Base-by-base conservation (phyloP, 2,329 filamentous ascomycete species). In the Amesomyces nigricolor region DNA sequence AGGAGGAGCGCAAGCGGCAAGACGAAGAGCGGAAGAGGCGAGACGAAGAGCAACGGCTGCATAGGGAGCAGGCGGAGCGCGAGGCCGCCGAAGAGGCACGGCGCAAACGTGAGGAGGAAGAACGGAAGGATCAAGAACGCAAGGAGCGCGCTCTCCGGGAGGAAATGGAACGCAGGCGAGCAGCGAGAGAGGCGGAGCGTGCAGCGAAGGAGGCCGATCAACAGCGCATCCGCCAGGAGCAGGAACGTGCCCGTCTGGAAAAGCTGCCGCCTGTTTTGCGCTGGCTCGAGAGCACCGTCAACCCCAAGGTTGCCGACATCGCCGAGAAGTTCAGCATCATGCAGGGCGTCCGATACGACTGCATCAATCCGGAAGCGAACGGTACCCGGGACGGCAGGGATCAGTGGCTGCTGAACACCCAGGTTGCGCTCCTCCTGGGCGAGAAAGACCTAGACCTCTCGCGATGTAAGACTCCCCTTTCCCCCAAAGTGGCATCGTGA, bases 351-450 rank as follows among this genome's bases (percentile, higher is more conserved):
- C 79, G 83, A 19, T 85, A 81, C 64, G 83, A 86, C 66, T 85
- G 81, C 4, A 83, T 86, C 54, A 75, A 75, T 13, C 75, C 76
- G 3, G 74, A 75, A 30, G 71, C 76, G 13, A 80, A 77, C 5
- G 77, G 78, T 7, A 79, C 77, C 10, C 62, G 75, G 1, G 77
- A 77, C 46, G 82, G 81, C n/a, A 76, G 82, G 48, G 83, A 86
- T 62, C 81, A 83, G 61, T 87, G 83, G 83, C 69, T 86, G 53
- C 75, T 86, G 48, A 87, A 86, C 63, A 81, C 79, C 3, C 80
- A 86, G 54, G 82, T 79, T 48, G 83, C 83, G 8, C 70, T 86
- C 13, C 74, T 87, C 8, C 71, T 87, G 1, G 83, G 83, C 13
- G 82, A 86, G 63, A 85, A 84, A 64, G 83, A 87, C 61, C 70